These are phyloP conservation scores for Fusarium penzigii DNA, from an alignment of 2,329 filamentous ascomycete species.

Conservation along the genomic window DNA sequence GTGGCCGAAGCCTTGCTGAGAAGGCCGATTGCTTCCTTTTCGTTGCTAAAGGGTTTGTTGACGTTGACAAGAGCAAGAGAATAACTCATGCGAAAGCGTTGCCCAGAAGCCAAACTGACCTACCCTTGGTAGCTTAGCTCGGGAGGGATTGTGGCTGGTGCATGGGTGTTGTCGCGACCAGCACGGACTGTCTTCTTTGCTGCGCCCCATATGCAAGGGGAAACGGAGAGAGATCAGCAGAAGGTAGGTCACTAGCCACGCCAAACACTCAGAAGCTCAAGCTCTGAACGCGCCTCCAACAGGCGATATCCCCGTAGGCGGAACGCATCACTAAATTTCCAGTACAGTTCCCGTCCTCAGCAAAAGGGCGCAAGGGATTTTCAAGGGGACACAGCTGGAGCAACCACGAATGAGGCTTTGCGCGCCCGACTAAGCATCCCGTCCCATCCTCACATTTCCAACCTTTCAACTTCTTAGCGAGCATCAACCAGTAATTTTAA, in stretches of 20 bases:
- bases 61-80: conserved; percentile 26
- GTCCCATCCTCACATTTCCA: too few species aligned
- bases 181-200: conserved; percentile 16
- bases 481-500: too few species aligned
- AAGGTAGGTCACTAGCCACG: conserved; percentile 16
- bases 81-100: conserved; percentile 15
- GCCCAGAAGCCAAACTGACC: conserved; percentile 26
- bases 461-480: too few species aligned
- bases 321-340: neutral
- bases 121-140: conserved; percentile 13
- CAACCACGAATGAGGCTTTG: too few species aligned
- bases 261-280: conserved; percentile 13
- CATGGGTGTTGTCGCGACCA: conserved; percentile 24
- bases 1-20: conserved; percentile 34
- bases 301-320: conserved; percentile 15
- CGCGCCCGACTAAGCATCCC: too few species aligned
- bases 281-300: conserved; percentile 29
- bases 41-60: conserved; percentile 32
- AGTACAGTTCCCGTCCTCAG: too few species aligned
- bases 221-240: neutral
- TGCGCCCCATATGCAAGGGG: neutral
- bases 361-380: too few species aligned
- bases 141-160: neutral
- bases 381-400: too few species aligned
- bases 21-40: conserved; percentile 30